Base-by-base conservation (phyloP, 2,329 filamentous ascomycete genomes). In the Neospermospora avenae region DNA sequence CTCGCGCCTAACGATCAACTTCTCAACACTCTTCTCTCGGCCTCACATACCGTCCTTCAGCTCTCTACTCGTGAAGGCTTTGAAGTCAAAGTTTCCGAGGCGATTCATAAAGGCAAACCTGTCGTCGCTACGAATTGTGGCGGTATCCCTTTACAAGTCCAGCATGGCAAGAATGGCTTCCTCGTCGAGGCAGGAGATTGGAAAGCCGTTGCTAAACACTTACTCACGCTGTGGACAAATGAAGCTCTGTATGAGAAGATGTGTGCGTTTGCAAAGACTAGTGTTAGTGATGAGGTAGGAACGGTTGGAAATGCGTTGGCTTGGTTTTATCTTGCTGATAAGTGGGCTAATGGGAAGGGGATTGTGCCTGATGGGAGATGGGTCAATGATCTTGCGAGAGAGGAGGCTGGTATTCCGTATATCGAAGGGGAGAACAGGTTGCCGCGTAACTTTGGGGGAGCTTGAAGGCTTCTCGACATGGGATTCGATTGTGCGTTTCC, bases 61-160 rank as follows among this genome's bases (percentile, higher is more conserved):
- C 83, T 95, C 5, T 93, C 89, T 2, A 92, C 87, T 0, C 84
- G 89, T 37, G 90, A 95, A 71, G 90, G 90, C 0, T 95, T 95
- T 68, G 90, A 95, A 74, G 87, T 95, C 68, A 95, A 95, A 74
- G 89, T 95, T 4, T 91, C 88, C 0, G 91, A 95, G 74, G 90
- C 89, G 1, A 79, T 93, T 22, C 90, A 93, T 70, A 90, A 91
- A 46, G 90, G 90, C 14, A 84, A 88, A 2, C 90, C 90, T 1
- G 82, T 92, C 68, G 91, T 95, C 63, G 89, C 87, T 3, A 90
- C 88, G 1, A 79, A 80, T 20, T 86, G 87, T 1, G 90, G 90
- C n/a, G 90, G 90, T 11, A 93, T 95, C 56, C 89, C 90, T 0
- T 78, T 93, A 4, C 90, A 95, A 72, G 82, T 95, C 59, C 81